A percentile compares a stretch with the other conserved stretches of the same genome.
Evolutionary conservation across 1,139 yeast genomes (phyloP).

Genomic region (Scheffersomyces parashehatae): DNA sequence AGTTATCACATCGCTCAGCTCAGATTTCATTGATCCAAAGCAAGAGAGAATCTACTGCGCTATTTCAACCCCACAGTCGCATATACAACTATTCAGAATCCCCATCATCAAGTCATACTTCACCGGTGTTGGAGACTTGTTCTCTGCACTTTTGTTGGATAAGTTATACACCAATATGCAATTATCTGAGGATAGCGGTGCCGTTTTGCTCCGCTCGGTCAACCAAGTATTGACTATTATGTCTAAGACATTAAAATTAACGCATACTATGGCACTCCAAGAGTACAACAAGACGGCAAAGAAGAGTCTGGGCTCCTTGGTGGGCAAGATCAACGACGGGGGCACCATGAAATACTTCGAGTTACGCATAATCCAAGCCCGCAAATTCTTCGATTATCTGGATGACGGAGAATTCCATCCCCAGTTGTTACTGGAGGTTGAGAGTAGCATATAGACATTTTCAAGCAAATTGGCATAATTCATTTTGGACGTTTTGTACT

Average conservation of each 20-base stretch:
- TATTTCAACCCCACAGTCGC: conserved; percentile 37
- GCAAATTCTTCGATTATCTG: conserved; percentile 26
- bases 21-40: not conserved
- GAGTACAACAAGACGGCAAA: conserved; percentile 8
- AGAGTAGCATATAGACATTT: too few species aligned
- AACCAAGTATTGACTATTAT: conserved; percentile 53
- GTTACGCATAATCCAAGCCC: conserved; percentile 39
- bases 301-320: conserved; percentile 3
- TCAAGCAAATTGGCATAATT: too few species aligned
- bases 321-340: conserved; percentile 37
- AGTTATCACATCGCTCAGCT: conserved; percentile 62
- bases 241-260: conserved; percentile 44
- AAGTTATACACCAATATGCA: conserved; percentile 39
- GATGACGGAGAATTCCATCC: conserved; percentile 20
- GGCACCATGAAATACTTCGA: conserved; percentile 44
- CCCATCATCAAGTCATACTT: conserved; percentile 70
- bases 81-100: conserved; percentile 19
- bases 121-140: conserved; percentile 92
- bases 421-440: not conserved
- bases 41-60: conserved; percentile 47
- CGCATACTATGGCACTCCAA: conserved; percentile 27
- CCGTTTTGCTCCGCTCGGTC: conserved; percentile 33
- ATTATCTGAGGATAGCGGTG: conserved; percentile 1
- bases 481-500: too few species aligned
- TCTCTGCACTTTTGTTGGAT: conserved; percentile 76